Evolutionary conservation across 2,329 filamentous ascomycete species (phyloP), one percentile per base, ranked within the genome.

Genomic region (Penicillium expansum): DNA sequence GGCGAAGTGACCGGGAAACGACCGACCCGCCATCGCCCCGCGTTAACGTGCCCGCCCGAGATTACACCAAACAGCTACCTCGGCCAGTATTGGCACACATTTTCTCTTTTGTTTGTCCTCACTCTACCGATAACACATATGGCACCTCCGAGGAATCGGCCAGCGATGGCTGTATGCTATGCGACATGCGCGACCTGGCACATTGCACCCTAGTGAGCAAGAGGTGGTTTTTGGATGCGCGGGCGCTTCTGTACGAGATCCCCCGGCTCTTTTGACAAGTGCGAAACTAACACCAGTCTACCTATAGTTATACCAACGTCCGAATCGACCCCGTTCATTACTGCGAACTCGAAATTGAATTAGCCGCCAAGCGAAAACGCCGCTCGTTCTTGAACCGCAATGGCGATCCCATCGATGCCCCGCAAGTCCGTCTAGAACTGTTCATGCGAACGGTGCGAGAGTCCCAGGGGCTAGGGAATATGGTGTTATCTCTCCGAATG

Each of bases 271-370:
- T 41, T n/a, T 27, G 41, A 57, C 61, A 20, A 62, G 20, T 37
- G 30, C 7, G 5, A 48, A 16, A n/a, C 35, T 65, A 37, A 35
- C 49, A 37, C 44, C 60, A 29, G 55, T 24, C 45, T 37, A 14
- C 2, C 16, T 18, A 20, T 35, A 95, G 91, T 64, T 96, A 95
- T 73, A 87, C 88, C 68, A 92, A 91, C 78, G 87, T 97, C 63
- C 90, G 92, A 58, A 94, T 97, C 72, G 93, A 97, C 72, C 85
- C 90, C 18, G 92, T 97, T 32, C 93, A 97, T 76, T 97, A 96
- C 77, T 97, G 93, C 79, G 86, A 89, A 62, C 88, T 90, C 67
- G 93, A 97, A 75, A 87, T 90, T 57, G 80, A 89, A 65, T 84
- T 96, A 35, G 85, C 90, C 52, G 90, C 93, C 66, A 86, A 84